Percentiles rank a stretch among this genome's conserved stretches.
These are phyloP conservation scores for Blastocystis sp. DNA, from an alignment of 352 stramenopile species.

Conservation along the genomic window DNA sequence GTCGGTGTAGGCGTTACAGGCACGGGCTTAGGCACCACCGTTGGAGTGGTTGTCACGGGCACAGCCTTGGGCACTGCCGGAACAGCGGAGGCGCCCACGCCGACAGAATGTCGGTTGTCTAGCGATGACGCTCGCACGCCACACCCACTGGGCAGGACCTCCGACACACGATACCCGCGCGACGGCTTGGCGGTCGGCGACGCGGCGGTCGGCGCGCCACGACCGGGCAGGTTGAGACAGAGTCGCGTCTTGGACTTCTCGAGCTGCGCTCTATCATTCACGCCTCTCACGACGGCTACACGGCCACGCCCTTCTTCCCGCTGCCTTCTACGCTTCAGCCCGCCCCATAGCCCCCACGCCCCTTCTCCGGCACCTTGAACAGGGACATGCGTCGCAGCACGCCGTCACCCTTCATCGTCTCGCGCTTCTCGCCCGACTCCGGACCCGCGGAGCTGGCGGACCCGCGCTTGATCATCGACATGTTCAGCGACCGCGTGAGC, in stretches of 20 bases:
- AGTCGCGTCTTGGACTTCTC: conserved; percentile 37
- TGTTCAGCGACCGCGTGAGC: not conserved
- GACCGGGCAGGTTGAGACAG: not conserved
- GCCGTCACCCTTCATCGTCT: conserved; percentile 1
- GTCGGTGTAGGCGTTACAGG: not conserved
- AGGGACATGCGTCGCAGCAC: conserved; percentile 7
- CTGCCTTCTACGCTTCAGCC: conserved; percentile 8
- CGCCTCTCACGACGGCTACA: not conserved
- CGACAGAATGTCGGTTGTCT: not conserved
- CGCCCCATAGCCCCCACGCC: not conserved
- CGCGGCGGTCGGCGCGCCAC: not conserved
- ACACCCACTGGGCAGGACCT: not conserved
- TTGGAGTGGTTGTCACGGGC: not conserved
- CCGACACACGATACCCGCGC: not conserved
- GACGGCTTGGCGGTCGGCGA: not conserved
- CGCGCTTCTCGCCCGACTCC: not conserved
- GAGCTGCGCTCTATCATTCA: conserved; percentile 31
- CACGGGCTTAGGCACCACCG: not conserved
- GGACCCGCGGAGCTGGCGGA: not conserved
- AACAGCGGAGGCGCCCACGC: not conserved
- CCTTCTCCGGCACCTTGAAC: not conserved
- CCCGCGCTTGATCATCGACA: not conserved
- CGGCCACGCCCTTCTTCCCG: conserved; percentile 5
- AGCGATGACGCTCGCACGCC: no score
- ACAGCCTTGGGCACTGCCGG: not conserved